Evolutionary conservation across 2,329 filamentous ascomycete genomes (phyloP), one percentile per base, ranked within the genome.

Genomic region (Cladophialophora exuberans): DNA sequence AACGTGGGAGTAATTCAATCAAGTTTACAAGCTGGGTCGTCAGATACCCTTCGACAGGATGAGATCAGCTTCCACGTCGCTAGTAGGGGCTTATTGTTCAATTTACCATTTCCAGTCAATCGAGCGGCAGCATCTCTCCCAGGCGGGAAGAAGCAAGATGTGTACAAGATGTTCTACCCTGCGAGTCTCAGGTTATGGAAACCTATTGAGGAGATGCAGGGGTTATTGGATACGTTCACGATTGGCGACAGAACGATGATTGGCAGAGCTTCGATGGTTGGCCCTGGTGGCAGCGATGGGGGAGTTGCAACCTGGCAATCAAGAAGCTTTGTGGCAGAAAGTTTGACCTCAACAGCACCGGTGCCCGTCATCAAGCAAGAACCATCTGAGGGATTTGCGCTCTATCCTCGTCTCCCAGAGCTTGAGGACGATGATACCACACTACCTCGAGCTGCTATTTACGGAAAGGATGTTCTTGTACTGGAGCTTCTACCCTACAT

Each of bases 61-160:
- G 94, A 99, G 67, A 92, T 99, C 68, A 86, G 88, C 20, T 97
- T 97, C 62, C 90, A 99, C 62, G 86, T 93, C 15, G 91, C 91
- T 3, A 89, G 96, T 0, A 84, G 92, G 10, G 94, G 94, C 0
- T 74, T 97, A 45, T 73, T 97, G 0, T 96, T 96, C 69, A 86
- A 85, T 7, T 79, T 99, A 2, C 94, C 94, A 1, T 83, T 83
- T 64, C 93, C 93, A 0, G 94, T 99, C 7, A 93, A 89, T 69
- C 81, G 78, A 69, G 76, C 64, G 66, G 70, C 65, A 63, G 75
- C 66, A 65, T 25, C 46, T n/a, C 4, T 49, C 17, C 72, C 67
- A 64, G 74, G 66, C 59, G 63, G 56, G n/a, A 68, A 56, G 53
- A 65, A 59, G 41, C 64, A 63, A 56, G 89, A 91, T 65, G 82